Evolutionary conservation across 2,329 filamentous ascomycete genomes (phyloP), one percentile per base, ranked within the genome.

Genomic region (Colletotrichum melonis): DNA sequence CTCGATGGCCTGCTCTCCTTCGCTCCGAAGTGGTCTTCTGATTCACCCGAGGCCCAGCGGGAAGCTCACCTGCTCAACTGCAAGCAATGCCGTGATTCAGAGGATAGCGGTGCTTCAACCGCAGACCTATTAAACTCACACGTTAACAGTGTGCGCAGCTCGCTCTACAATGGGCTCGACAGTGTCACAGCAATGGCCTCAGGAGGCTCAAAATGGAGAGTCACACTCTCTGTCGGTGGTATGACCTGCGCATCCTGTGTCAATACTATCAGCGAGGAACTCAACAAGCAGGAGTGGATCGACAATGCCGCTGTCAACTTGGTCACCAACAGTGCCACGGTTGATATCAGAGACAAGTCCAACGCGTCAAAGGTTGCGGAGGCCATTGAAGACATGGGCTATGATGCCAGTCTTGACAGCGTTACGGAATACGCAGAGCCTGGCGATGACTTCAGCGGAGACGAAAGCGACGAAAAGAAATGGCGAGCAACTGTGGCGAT

Each of bases 191-290:
- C 42, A 22, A 73, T 68, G 70, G 42, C 66, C 35, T 55, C 60
- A 38, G 60, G 57, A 14, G 54, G 26, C 24, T 32, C 58, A 12
- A 42, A 64, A 58, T 91, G 87, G 85, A 82, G 85, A 52, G 88
- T 86, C 2, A 87, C 84, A 0, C 75, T 91, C n/a, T 89, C 91
- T 24, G 87, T 95, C 54, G 90, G 88, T 32, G 93, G 93, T 65
- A 94, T 95, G 92, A 94, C 91, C 4, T 95, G 93, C 79, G 90
- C 91, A 16, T 88, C 92, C 14, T 95, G 93, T 78, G 87, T 87
- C 66, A 92, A 91, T 78, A 86, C 87, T 52, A 89, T 95, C 76
- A 91, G 88, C 14, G 83, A 87, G 7, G 88, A 89, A 74, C 81
- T 95, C 49, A 83, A 88, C 59, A 88, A 90, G 74, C 81, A 87